These are phyloP conservation scores for Hansenula sp. DNA, from an alignment of 1,139 yeast genomes.

Conservation along the genomic window DNA sequence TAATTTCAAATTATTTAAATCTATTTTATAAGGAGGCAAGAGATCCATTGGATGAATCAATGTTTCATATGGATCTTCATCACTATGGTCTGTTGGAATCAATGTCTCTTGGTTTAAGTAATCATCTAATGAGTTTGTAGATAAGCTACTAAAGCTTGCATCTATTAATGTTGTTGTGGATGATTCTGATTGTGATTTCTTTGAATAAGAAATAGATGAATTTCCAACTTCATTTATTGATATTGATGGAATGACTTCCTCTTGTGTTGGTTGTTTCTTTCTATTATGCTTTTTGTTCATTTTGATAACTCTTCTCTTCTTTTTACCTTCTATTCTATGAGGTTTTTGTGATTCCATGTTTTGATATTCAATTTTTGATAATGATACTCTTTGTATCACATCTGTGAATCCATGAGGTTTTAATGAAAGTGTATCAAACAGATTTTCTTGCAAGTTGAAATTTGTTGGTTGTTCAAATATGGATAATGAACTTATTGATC, in stretches of 20 bases:
- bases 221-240: neutral
- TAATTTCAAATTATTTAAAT: constrained; percentile 2
- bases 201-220: neutral
- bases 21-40: constrained; percentile 3
- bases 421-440: constrained; percentile 17
- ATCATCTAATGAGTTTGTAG: constrained; percentile 4
- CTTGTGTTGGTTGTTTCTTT: neutral
- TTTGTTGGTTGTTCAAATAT: constrained; percentile 1
- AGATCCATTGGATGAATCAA: constrained; percentile 21
- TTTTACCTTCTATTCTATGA: neutral
- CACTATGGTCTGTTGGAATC: neutral
- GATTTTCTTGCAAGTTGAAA: constrained; percentile 4
- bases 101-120: constrained; percentile 5
- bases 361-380: constrained; percentile 7
- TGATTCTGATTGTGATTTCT: constrained; percentile 2
- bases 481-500: neutral
- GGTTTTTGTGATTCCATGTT: neutral
- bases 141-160: neutral
- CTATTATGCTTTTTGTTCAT: constrained; percentile 8
- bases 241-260: neutral
- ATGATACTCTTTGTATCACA: constrained; percentile 14
- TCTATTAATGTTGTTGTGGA: constrained; percentile 12
- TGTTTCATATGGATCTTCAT: constrained; percentile 17
- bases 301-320: constrained; percentile 18
- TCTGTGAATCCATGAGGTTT: constrained; percentile 11